These are phyloP conservation scores for Scheffersomyces parashehatae DNA, from an alignment of 1,139 yeast genomes.

Conservation along the genomic window DNA sequence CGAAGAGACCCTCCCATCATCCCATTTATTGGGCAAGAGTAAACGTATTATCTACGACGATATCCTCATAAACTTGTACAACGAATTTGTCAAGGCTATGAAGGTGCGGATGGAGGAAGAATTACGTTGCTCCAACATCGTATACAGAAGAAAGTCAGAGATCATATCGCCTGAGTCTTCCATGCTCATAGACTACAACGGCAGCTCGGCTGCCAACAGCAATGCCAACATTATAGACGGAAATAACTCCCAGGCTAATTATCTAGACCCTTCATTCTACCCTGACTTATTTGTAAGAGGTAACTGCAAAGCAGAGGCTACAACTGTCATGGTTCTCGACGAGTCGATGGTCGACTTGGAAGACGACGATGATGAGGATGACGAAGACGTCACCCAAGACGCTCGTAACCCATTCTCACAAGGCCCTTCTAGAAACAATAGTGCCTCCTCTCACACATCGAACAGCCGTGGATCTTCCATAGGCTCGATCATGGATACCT, in stretches of 20 bases:
- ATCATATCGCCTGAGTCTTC: conserved; percentile 8
- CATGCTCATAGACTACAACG: not conserved
- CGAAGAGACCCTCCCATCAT: conserved; percentile 7
- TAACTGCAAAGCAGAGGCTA: not conserved
- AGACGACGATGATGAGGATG: conserved; percentile 1
- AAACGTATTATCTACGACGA: conserved; percentile 30
- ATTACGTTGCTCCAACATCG: not conserved
- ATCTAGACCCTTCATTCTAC: not conserved
- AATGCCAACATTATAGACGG: not conserved
- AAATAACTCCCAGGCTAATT: not conserved
- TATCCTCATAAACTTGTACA: conserved; percentile 32
- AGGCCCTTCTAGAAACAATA: conserved; percentile 9
- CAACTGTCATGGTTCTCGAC: not conserved
- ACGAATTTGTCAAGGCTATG: conserved; percentile 29
- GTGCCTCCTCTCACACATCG: conserved; percentile 10
- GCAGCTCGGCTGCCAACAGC: not conserved
- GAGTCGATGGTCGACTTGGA: not conserved
- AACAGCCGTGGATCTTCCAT: conserved; percentile 20
- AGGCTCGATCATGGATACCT: conserved; percentile 22
- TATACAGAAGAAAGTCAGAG: conserved; percentile 7
- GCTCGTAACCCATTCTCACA: conserved; percentile 4
- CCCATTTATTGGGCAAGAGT: conserved; percentile 15
- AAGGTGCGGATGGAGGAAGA: conserved; percentile 9
- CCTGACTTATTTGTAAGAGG: not conserved
- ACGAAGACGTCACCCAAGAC: conserved; percentile 6